Evolutionary conservation across 495 filamentous ascomycete species (phyloP).

Genomic region (Penicillium desertorum): DNA sequence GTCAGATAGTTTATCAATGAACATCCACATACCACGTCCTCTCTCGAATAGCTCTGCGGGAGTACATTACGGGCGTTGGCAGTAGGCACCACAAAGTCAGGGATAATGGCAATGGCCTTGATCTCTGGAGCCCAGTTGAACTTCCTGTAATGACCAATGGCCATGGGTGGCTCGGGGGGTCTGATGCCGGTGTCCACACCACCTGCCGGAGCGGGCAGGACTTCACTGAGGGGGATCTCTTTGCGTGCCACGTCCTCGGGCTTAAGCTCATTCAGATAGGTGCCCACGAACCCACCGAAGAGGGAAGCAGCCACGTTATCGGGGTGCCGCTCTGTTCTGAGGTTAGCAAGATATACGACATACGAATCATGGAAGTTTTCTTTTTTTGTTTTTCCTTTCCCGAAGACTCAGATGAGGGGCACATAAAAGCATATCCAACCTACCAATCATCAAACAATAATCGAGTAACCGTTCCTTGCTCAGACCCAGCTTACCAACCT

Average conservation of each 20-base stretch:
- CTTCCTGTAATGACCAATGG: constrained; percentile 90
- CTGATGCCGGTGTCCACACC: constrained; percentile 80
- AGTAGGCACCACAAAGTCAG: constrained; percentile 89
- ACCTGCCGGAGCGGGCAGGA: constrained; percentile 80
- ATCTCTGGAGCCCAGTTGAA: constrained; percentile 91
- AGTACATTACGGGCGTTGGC: constrained; percentile 82
- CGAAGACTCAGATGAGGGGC: not conserved
- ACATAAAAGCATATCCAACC: constrained; percentile 13
- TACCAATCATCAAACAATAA: constrained; percentile 90
- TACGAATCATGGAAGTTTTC: not conserved
- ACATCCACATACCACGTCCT: constrained; percentile 65
- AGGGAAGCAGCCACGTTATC: constrained; percentile 95
- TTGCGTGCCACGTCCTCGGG: constrained; percentile 80
- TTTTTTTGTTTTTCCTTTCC: no score
- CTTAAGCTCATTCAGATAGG: constrained; percentile 85
- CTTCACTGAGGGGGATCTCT: constrained; percentile 94
- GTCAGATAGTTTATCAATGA: not conserved
- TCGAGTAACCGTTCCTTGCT: constrained; percentile 83
- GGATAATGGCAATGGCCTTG: constrained; percentile 92
- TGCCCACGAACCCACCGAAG: constrained; percentile 95
- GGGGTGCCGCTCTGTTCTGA: constrained; percentile 74
- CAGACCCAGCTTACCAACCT: constrained; percentile 76
- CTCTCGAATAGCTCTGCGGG: constrained; percentile 69
- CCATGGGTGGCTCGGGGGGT: constrained; percentile 82
- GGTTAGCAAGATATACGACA: constrained; percentile 17